phyloP scores from a whole-genome alignment of 768 basidiomycete genomes.

The Cystofilobasidium bisporidii region DNA sequence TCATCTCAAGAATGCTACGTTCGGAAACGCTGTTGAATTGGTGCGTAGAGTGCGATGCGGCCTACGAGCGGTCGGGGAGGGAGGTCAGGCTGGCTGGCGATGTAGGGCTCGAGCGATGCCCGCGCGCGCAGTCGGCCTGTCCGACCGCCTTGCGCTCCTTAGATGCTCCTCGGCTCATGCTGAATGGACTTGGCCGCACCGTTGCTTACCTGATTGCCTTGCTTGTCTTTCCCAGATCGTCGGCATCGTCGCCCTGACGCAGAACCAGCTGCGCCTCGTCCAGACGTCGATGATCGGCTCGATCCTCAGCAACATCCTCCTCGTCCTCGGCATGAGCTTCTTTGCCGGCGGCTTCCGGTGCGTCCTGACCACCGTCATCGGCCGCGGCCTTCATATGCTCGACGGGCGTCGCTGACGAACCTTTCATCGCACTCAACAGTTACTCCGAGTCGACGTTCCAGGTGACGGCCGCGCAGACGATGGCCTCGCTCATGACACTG shows the following conservation, averaged over 20 bases:
- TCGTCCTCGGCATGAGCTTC: constrained; percentile 27
- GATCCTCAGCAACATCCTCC: constrained; percentile 26
- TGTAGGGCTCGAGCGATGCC: too few relatives aligned
- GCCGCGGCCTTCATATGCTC: too few relatives aligned
- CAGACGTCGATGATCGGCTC: constrained; percentile 27
- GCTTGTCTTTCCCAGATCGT: constrained; percentile 3
- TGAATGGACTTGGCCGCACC: too few relatives aligned
- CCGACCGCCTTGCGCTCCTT: too few relatives aligned
- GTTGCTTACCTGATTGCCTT: too few relatives aligned
- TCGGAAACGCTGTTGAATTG: constrained; percentile 26
- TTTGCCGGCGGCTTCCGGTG: constrained; percentile 25
- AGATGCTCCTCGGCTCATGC: too few relatives aligned
- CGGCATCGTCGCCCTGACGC: constrained; percentile 25
- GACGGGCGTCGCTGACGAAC: not conserved
- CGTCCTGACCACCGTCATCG: not conserved
- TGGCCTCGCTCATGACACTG: constrained; percentile 63
- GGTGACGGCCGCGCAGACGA: constrained; percentile 75
- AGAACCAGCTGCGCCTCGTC: constrained; percentile 27
- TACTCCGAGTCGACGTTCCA: constrained; percentile 63
- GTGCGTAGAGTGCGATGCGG: not conserved
- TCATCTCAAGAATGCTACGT: constrained; percentile 28
- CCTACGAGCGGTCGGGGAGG: not conserved
- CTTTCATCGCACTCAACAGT: constrained; percentile 70
- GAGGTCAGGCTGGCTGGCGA: too few relatives aligned
- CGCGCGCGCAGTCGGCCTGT: too few relatives aligned